Evolutionary conservation across 192 early-diverging fungal species (phyloP), one percentile per base, ranked within the genome.

Genomic region (Podila epigama): DNA sequence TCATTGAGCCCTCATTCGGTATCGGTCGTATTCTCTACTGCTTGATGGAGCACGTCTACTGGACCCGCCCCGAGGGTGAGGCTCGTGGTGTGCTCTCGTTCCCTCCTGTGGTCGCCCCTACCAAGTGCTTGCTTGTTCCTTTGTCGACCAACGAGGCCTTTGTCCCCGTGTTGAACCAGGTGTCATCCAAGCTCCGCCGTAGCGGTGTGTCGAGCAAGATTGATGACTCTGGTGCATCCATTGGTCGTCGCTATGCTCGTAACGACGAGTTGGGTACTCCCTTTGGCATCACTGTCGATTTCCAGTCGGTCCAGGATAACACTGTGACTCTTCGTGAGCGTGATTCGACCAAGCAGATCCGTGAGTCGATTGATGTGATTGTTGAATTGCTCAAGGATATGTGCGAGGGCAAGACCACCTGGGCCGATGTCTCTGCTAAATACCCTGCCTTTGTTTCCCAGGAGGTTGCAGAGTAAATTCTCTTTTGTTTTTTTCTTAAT

Each of bases 1-100:
- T 99, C 70, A 98, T 99, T 78, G 98, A 99, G 83, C 98, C 98
- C 28, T 98, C 98, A 32, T 99, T 99, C 84, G 98, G 97, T 87
- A 92, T 99, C 61, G 96, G 97, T 60, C 95, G 98, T 68, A 98
- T 99, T 55, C 82, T 99, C 60, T 97, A 97, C 82, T 90, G 95
- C 44, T 91, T 98, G 28, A 84, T 99, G 65, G 98, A 99, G 82
- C 98, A 99, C 82, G 88, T 90, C 56, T 98, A 88, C 86, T 98
- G 87, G 86, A 88, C 87, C 22, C 94, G 98, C 66, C 91, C 92
- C 28, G 93, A 85, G 27, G 97, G 96, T 67, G 98, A 96, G 84
- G 85, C 91, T 69, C 92, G 96, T 28, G 75, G 75, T 48, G 96
- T 98, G 27, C 84, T 99, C 52, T 91, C 92, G 37, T 98, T 99